Conservation (phyloP, 2,329 filamentous ascomycete species). For the Dothistroma pini region DNA sequence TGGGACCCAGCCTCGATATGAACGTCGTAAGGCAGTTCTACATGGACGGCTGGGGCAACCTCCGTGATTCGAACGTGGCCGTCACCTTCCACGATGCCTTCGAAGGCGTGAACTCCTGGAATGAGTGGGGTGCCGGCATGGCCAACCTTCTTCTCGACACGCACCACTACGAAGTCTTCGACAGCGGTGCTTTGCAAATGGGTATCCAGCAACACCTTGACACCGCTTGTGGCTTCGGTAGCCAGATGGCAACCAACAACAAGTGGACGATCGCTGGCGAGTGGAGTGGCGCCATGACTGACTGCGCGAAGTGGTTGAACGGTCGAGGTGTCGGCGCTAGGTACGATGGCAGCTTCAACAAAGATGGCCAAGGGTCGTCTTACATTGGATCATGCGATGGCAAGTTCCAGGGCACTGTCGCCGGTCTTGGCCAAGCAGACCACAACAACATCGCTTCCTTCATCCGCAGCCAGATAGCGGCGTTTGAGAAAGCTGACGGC, state of each 20-base stretch:
- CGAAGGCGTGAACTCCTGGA: constrained; percentile 43
- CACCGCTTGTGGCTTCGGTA: constrained; percentile 44
- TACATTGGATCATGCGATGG: constrained; percentile 44
- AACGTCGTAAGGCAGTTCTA: constrained; percentile 45
- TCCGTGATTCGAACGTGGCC: constrained; percentile 41
- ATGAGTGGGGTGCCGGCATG: constrained; percentile 44
- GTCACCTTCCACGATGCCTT: constrained; percentile 49
- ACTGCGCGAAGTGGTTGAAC: constrained; percentile 49
- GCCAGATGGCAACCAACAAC: constrained; percentile 44
- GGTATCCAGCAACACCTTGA: constrained; percentile 39
- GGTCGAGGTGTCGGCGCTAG: constrained; percentile 46
- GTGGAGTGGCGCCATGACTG: constrained; percentile 47
- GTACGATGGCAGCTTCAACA: constrained; percentile 42
- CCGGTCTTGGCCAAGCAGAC: constrained; percentile 40
- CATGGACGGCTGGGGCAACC: constrained; percentile 47
- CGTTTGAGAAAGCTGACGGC: constrained; percentile 46
- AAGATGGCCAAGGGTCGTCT: constrained; percentile 33
- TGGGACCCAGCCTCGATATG: constrained; percentile 43
- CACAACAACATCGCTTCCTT: constrained; percentile 43
- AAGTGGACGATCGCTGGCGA: constrained; percentile 49
- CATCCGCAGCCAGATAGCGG: constrained; percentile 48
- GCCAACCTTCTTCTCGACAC: constrained; percentile 46
- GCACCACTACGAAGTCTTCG: constrained; percentile 48
- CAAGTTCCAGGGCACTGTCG: constrained; percentile 44
- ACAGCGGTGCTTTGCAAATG: constrained; percentile 37